Evolutionary conservation across 2,329 filamentous ascomycete species (phyloP).

Genomic region (Fusarium sarcochroum): DNA sequence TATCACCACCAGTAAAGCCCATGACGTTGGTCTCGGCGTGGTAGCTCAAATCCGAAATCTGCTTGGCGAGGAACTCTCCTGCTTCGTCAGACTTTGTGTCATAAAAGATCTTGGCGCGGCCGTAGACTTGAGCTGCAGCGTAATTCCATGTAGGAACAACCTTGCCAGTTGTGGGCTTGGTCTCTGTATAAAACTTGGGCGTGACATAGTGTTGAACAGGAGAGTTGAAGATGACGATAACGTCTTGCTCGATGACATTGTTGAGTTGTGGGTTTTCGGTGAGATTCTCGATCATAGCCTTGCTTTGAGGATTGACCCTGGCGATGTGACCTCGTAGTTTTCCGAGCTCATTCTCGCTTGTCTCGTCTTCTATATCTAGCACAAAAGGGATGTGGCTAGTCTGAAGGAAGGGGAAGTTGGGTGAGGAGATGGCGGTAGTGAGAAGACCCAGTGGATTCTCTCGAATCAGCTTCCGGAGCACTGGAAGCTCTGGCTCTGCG

Average conservation of each 20-base stretch:
- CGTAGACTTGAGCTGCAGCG: constrained; percentile 74
- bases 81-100: constrained; percentile 64
- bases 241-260: constrained; percentile 63
- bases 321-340: constrained; percentile 73
- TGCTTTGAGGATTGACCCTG: constrained; percentile 73
- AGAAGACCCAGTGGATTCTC: constrained; percentile 73
- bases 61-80: constrained; percentile 59
- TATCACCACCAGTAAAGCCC: constrained; percentile 62
- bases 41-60: constrained; percentile 66
- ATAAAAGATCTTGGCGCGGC: constrained; percentile 66
- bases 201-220: constrained; percentile 75
- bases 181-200: constrained; percentile 76
- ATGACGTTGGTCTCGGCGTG: constrained; percentile 69
- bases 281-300: constrained; percentile 68
- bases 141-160: constrained; percentile 82
- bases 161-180: constrained; percentile 74
- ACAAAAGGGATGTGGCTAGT: constrained; percentile 73
- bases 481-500: constrained; percentile 63
- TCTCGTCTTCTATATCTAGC: constrained; percentile 63
- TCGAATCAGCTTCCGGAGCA: constrained; percentile 69
- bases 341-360: constrained; percentile 57
- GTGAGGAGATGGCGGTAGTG: constrained; percentile 71
- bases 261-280: constrained; percentile 31
- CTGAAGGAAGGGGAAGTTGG: constrained; percentile 65
- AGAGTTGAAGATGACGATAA: constrained; percentile 73